phyloP scores from a whole-genome alignment of 371 early-diverging fungal species.

The Rhizopus sp. region DNA sequence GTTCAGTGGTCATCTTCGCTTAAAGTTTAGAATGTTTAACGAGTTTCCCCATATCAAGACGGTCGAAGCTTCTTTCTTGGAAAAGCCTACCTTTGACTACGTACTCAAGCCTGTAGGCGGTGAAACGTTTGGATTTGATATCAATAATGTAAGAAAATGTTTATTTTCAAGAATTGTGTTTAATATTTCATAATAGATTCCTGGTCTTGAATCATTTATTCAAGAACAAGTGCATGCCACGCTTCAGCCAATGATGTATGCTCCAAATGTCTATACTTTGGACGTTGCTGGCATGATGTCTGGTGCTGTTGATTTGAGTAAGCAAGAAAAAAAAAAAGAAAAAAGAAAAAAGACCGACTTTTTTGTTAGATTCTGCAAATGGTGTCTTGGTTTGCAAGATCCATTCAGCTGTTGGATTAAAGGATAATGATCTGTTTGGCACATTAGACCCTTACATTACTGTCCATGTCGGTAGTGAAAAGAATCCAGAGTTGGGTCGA shows the following conservation, averaged over 20 bases:
- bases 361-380: slow-evolving; percentile 58
- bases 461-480: slow-evolving; percentile 70
- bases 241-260: slow-evolving; percentile 86
- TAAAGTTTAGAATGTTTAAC: slow-evolving; percentile 83
- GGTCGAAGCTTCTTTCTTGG: slow-evolving; percentile 88
- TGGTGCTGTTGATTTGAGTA: slow-evolving; percentile 56
- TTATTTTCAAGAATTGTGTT: slow-evolving; percentile 1
- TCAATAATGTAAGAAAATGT: slow-evolving; percentile 65
- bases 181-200: slow-evolving; percentile 55
- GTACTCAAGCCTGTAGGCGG: slow-evolving; percentile 93
- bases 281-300: slow-evolving; percentile 87
- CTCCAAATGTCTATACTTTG: slow-evolving; percentile 81
- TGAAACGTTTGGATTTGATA: slow-evolving; percentile 86
- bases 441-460: slow-evolving; percentile 85
- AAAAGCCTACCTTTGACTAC: slow-evolving; percentile 92
- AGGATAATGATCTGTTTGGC: slow-evolving; percentile 84
- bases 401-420: slow-evolving; percentile 77
- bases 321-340: background rate
- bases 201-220: slow-evolving; percentile 81
- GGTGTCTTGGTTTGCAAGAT: slow-evolving; percentile 86
- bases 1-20: slow-evolving; percentile 81
- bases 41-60: slow-evolving; percentile 92
- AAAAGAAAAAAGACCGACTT: background rate
- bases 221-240: slow-evolving; percentile 78
- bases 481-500: slow-evolving; percentile 56